These are phyloP conservation scores for Tylopilus balloui DNA, from an alignment of 768 basidiomycete genomes.

Conservation along the genomic window DNA sequence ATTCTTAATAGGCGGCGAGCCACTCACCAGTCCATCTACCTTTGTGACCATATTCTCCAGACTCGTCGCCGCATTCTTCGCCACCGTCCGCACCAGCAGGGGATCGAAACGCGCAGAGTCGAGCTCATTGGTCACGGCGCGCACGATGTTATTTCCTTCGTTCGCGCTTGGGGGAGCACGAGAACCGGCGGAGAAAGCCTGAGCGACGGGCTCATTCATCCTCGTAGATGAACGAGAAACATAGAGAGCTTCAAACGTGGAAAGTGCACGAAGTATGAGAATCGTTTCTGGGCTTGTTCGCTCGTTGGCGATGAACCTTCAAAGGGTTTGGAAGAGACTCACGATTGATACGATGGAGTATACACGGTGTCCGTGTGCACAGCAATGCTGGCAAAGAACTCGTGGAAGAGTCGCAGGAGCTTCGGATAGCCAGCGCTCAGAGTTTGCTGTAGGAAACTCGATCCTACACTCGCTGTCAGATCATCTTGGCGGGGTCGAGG, in stretches of 20 bases:
- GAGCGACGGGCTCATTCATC: slow-evolving; percentile 75
- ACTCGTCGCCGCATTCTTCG: slow-evolving; percentile 63
- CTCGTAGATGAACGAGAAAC: slow-evolving; percentile 78
- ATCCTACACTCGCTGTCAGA: slow-evolving; percentile 46
- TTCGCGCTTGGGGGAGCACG: slow-evolving; percentile 66
- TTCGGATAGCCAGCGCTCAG: slow-evolving; percentile 83
- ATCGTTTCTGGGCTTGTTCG: slow-evolving; percentile 81
- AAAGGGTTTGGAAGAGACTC: slow-evolving; percentile 7
- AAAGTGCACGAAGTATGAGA: slow-evolving; percentile 77
- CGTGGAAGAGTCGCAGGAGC: slow-evolving; percentile 87
- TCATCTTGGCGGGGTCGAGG: neutral
- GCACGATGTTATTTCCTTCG: slow-evolving; percentile 74
- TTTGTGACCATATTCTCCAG: slow-evolving; percentile 66
- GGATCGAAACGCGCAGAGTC: slow-evolving; percentile 57
- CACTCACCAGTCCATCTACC: slow-evolving; percentile 64
- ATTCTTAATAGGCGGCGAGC: neutral
- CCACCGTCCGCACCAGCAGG: slow-evolving; percentile 72
- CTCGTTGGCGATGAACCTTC: neutral
- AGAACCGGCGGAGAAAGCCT: slow-evolving; percentile 68
- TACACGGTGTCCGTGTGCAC: slow-evolving; percentile 96
- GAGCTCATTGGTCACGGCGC: slow-evolving; percentile 83
- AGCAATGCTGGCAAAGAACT: slow-evolving; percentile 93
- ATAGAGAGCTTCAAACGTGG: slow-evolving; percentile 84
- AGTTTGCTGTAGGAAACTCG: slow-evolving; percentile 87
- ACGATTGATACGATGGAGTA: slow-evolving; percentile 82